phyloP scores from a whole-genome alignment of 371 early-diverging fungal genomes.

The Apophysomyces sp. region DNA sequence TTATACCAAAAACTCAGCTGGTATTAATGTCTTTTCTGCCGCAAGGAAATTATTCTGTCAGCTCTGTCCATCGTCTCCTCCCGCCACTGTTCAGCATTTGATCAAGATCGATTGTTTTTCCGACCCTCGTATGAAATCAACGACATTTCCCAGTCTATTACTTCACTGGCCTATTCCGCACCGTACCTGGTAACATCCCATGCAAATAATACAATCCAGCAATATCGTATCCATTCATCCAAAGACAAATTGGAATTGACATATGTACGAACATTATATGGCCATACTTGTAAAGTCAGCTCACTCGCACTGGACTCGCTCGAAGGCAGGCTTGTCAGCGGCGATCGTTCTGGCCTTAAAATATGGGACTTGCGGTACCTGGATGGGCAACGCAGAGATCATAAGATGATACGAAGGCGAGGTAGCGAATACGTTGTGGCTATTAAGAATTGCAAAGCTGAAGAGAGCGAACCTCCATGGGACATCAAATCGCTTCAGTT shows the following conservation, averaged over 20 bases:
- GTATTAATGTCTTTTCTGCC: too few species aligned
- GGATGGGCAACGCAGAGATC: conserved; percentile 3
- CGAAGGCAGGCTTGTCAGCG: conserved; percentile 37
- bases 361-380: conserved; percentile 34
- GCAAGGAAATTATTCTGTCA: conserved; percentile 31
- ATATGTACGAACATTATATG: conserved; percentile 39
- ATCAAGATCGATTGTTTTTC: conserved; percentile 21
- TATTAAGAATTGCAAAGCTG: conserved; percentile 1
- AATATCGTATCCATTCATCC: conserved; percentile 26
- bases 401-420: not conserved
- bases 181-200: conserved; percentile 50
- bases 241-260: conserved; percentile 18
- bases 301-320: conserved; percentile 32
- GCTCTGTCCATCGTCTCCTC: conserved; percentile 20
- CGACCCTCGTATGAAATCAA: not conserved
- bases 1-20: too few species aligned
- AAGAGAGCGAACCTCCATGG: conserved; percentile 16
- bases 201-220: conserved; percentile 50
- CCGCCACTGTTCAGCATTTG: conserved; percentile 24
- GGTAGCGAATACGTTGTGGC: conserved; percentile 15
- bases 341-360: conserved; percentile 41
- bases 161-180: conserved; percentile 32
- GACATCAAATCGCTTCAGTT: conserved; percentile 28
- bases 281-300: conserved; percentile 45
- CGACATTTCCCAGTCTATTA: conserved; percentile 17